Evolutionary conservation across 1,284 basidiomycete species (phyloP).

Genomic region (Ustilago curta): DNA sequence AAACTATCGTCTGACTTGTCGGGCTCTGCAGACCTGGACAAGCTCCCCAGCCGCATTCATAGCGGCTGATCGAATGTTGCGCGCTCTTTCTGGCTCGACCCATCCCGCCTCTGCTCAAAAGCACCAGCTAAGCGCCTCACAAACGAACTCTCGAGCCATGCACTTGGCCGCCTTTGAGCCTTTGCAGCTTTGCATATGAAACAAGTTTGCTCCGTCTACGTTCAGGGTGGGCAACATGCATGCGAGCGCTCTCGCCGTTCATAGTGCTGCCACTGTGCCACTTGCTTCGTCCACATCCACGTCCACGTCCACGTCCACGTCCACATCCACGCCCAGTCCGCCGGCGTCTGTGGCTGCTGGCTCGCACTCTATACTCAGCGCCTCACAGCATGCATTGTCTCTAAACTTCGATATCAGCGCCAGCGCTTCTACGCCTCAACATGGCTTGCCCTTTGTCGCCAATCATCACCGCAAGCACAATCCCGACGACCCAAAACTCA

Average conservation of each 20-base stretch:
- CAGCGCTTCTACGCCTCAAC: neutral
- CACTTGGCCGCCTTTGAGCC: neutral
- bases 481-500: conserved; percentile 42
- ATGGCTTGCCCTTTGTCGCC: conserved; percentile 25
- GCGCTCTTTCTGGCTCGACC: neutral
- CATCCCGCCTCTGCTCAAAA: neutral
- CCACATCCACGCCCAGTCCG: conserved; percentile 2
- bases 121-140: neutral
- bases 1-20: neutral
- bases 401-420: neutral
- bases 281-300: conserved; percentile 1
- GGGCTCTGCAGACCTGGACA: neutral
- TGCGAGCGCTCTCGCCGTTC: neutral
- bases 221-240: neutral
- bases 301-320: too few species aligned
- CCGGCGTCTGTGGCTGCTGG: neutral
- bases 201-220: neutral
- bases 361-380: neutral
- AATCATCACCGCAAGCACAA: conserved; percentile 53
- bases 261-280: neutral
- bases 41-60: neutral
- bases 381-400: neutral
- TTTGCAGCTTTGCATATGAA: conserved; percentile 2
- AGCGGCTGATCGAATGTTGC: neutral
- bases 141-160: neutral